Evolutionary conservation across 1,139 yeast genomes (phyloP), one percentile per base, ranked within the genome.

Genomic region (Hansenula lynferdii): DNA sequence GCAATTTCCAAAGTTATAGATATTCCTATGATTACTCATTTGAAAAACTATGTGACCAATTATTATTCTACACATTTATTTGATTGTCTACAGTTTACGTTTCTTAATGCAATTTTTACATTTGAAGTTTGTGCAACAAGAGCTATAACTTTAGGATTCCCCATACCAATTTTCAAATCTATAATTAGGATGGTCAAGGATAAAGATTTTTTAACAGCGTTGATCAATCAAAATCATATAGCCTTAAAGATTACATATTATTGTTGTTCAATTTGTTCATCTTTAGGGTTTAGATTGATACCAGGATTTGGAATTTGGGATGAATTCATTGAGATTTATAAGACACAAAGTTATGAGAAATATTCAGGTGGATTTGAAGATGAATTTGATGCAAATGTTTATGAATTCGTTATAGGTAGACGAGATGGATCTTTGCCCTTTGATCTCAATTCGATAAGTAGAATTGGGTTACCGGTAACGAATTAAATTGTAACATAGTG

Each of bases 351-450:
- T 31, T n/a, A n/a, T n/a, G n/a, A n/a, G n/a, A n/a, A n/a, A n/a
- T n/a, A n/a, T n/a, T n/a, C n/a, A n/a, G n/a, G n/a, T n/a, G 48
- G 45, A n/a, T 48, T 49, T 28, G 54, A 49, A 34, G 51, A 45
- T 17, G 37, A 22, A 2, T 40, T 40, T 35, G 56, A 51, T 34
- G 17, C 20, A 16, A 24, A 35, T 5, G 25, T 50, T 26, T 50
- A 45, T 19, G 26, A 37, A 11, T 41, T 38, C 5, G 51, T 47
- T n/a, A 3, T 12, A 3, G 29, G 24, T 6, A 18, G 32, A 28
- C 30, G 18, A 15, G 8, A 20, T 19, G 8, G 21, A 15, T 8
- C n/a, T 27, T 4, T n/a, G n/a, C 32, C 33, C 7, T 32, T 10
- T 25, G n/a, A 19, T 25, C 8, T 32, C 3, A 9, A 25, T 5